Percentiles rank a stretch among this genome's conserved stretches.
Conservation (phyloP, 2,329 filamentous ascomycete species). For the Rutstroemia sp. region DNA sequence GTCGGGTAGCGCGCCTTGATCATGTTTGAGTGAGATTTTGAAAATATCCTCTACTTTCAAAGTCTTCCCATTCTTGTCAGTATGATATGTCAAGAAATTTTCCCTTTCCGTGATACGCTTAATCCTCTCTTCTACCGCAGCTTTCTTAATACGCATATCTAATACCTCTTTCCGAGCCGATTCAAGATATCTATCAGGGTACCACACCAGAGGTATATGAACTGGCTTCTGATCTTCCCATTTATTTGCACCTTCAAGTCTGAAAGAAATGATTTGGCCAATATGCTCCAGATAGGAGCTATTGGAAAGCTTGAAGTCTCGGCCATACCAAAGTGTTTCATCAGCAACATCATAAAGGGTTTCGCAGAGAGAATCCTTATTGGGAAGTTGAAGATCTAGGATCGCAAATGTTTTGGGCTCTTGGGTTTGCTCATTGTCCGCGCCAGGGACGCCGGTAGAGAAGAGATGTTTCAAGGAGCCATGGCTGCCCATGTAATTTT, state of each 20-base stretch:
- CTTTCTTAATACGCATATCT: slow-evolving; percentile 32
- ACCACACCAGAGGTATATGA: slow-evolving; percentile 44
- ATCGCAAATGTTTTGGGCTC: slow-evolving; percentile 25
- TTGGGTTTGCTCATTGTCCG: not conserved
- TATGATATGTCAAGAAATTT: slow-evolving; percentile 22
- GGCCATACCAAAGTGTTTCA: slow-evolving; percentile 24
- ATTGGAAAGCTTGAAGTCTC: slow-evolving; percentile 14
- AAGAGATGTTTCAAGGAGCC: slow-evolving; percentile 21
- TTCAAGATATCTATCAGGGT: slow-evolving; percentile 46
- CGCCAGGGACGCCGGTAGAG: slow-evolving; percentile 21
- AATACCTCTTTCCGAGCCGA: slow-evolving; percentile 39
- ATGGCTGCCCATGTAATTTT: slow-evolving; percentile 10
- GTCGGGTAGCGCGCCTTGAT: slow-evolving; percentile 12
- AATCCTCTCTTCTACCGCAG: slow-evolving; percentile 23
- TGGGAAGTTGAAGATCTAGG: slow-evolving; percentile 23
- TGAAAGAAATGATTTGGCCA: slow-evolving; percentile 44
- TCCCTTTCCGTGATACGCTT: slow-evolving; percentile 21
- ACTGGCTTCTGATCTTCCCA: slow-evolving; percentile 33
- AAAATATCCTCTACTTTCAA: slow-evolving; percentile 28
- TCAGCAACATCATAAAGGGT: slow-evolving; percentile 30
- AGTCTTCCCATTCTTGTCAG: slow-evolving; percentile 15
- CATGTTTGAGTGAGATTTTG: slow-evolving; percentile 25
- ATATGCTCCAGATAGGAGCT: slow-evolving; percentile 28
- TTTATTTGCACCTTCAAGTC: slow-evolving; percentile 36
- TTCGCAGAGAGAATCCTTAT: slow-evolving; percentile 18